Evolutionary conservation across 257 asterid genomes (phyloP).

Genomic region (Fraxinus americana): DNA sequence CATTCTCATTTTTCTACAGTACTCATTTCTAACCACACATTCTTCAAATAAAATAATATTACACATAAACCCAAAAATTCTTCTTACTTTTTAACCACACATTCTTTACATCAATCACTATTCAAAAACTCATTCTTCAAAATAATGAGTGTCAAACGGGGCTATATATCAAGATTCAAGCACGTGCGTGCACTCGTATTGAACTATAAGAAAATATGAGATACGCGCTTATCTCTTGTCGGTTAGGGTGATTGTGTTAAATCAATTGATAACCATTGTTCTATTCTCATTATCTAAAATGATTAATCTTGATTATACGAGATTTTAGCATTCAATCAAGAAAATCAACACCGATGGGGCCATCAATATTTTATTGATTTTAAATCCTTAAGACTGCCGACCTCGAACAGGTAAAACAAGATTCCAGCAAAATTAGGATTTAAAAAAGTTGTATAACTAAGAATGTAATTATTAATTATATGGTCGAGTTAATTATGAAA

Average conservation of each 20-base stretch:
- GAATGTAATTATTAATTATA: constrained; percentile 1
- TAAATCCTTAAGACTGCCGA: background rate
- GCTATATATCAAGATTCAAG: too few species aligned
- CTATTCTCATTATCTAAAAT: constrained; percentile 23
- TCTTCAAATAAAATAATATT: too few species aligned
- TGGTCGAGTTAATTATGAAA: constrained; percentile 31
- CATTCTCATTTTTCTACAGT: too few species aligned
- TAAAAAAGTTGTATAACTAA: background rate
- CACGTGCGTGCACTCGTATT: too few species aligned
- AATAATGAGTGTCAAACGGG: too few species aligned
- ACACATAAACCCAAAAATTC: too few species aligned
- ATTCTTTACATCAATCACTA: too few species aligned
- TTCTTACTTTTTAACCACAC: too few species aligned
- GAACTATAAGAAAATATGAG: background rate
- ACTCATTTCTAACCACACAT: too few species aligned
- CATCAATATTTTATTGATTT: background rate
- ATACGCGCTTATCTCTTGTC: background rate
- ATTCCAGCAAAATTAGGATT: constrained; percentile 12
- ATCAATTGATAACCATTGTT: constrained; percentile 11
- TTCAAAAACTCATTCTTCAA: too few species aligned
- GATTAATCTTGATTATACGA: constrained; percentile 2
- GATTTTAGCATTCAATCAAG: constrained; percentile 23
- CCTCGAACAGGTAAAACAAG: constrained; percentile 20
- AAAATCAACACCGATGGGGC: background rate
- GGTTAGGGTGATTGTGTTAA: constrained; percentile 15